A percentile compares a stretch with the other conserved stretches of the same genome.
phyloP scores from a whole-genome alignment of 2,329 filamentous ascomycete genomes.

The Fusarium bulbicola region DNA sequence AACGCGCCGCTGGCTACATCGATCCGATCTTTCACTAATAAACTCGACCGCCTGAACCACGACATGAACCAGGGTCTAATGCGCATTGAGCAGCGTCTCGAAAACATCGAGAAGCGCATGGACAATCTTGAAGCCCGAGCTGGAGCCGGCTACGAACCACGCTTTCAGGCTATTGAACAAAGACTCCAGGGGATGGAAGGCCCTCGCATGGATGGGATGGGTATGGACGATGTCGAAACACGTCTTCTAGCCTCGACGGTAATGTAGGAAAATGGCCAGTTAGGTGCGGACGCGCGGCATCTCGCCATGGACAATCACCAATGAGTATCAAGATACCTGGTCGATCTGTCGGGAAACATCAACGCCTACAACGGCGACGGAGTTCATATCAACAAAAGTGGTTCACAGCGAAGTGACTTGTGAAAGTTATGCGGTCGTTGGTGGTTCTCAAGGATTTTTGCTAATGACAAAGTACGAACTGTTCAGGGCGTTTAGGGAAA shows the following conservation, averaged over 20 bases:
- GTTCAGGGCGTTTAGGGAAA: constrained; percentile 43
- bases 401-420: constrained; percentile 25
- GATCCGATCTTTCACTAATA: constrained; percentile 66
- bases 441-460: constrained; percentile 36
- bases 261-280: constrained; percentile 49
- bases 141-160: constrained; percentile 53
- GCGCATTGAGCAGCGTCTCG: constrained; percentile 60
- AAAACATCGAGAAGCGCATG: constrained; percentile 64
- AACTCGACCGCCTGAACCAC: constrained; percentile 67
- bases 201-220: constrained; percentile 54
- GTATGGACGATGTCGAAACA: constrained; percentile 57
- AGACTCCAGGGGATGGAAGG: constrained; percentile 55
- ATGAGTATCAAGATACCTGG: constrained; percentile 3
- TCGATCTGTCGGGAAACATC: neutral
- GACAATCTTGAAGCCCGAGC: constrained; percentile 60
- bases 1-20: constrained; percentile 66
- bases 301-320: neutral
- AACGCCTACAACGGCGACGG: neutral
- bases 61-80: constrained; percentile 63
- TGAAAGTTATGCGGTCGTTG: constrained; percentile 25
- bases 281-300: constrained; percentile 21
- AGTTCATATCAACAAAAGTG: constrained; percentile 20
- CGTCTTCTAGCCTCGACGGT: constrained; percentile 55
- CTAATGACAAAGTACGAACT: constrained; percentile 43
- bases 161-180: constrained; percentile 56